Conservation (phyloP, 164 flowering plant genomes). For the Litsea cubeba region DNA sequence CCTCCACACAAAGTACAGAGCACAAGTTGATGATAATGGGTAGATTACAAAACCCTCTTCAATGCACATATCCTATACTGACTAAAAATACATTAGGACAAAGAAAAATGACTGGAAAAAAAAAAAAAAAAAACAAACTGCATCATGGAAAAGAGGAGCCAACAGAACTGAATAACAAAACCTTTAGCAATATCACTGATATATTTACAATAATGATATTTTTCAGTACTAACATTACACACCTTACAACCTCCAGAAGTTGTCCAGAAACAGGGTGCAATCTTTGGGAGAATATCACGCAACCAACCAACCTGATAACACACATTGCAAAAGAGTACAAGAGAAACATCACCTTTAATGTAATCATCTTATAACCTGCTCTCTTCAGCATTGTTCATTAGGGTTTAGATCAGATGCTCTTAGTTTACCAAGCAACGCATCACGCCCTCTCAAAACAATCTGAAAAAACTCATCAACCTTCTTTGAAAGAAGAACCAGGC, state of each 20-base stretch:
- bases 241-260: constrained; percentile 6
- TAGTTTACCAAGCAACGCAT: constrained; percentile 70
- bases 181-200: not conserved
- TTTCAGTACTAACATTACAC: not conserved
- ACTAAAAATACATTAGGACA: not conserved
- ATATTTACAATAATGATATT: not conserved
- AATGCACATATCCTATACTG: not conserved
- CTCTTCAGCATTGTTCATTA: constrained; percentile 19
- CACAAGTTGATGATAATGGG: not conserved
- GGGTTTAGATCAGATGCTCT: constrained; percentile 31
- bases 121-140: too few species aligned
- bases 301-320: not conserved
- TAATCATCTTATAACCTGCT: constrained; percentile 22
- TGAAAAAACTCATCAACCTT: constrained; percentile 81
- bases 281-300: not conserved
- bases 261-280: constrained; percentile 6
- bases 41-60: not conserved
- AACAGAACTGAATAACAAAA: not conserved
- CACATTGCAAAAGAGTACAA: not conserved
- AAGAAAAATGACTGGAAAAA: not conserved
- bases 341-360: not conserved
- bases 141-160: not conserved
- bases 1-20: too few species aligned
- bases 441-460: constrained; percentile 69
- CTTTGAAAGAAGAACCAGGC: constrained; percentile 60